Evolutionary conservation across 83 land plant species (phyloP).

Genomic region (Diphasiastrum complanatum): DNA sequence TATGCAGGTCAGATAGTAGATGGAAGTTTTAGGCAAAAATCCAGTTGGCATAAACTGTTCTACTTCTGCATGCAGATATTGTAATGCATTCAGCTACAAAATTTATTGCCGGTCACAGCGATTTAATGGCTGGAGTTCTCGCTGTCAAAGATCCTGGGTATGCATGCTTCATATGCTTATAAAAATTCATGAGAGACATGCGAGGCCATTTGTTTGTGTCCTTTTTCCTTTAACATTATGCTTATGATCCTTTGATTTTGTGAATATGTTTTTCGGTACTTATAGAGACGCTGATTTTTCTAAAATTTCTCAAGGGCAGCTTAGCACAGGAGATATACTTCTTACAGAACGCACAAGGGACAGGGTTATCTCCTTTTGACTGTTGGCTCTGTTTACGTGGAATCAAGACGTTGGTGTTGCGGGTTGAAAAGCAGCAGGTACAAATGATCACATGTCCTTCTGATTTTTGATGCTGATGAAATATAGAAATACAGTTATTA

Average conservation of each 20-base stretch:
- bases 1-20: neutral
- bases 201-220: too few species aligned
- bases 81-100: slow-evolving; percentile 99
- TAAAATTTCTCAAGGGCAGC: too few species aligned
- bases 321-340: slow-evolving; percentile 87
- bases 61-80: slow-evolving; percentile 52
- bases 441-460: neutral
- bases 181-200: too few species aligned
- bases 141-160: slow-evolving; percentile 92
- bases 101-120: slow-evolving; percentile 97
- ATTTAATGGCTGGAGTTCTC: slow-evolving; percentile 94
- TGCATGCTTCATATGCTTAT: too few species aligned
- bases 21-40: neutral
- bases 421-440: slow-evolving; percentile 95
- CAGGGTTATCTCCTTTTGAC: slow-evolving; percentile 93
- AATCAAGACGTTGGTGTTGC: slow-evolving; percentile 92
- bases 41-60: neutral
- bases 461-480: too few species aligned
- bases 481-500: too few species aligned
- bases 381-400: slow-evolving; percentile 94
- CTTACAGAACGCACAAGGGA: slow-evolving; percentile 92
- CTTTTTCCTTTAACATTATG: too few species aligned
- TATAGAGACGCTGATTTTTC: too few species aligned
- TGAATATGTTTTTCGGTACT: too few species aligned
- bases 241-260: too few species aligned